A percentile compares a stretch with the other conserved stretches of the same genome.
These are phyloP conservation scores for Alloascoidea africana DNA, from an alignment of 805 yeast genomes.

Conservation along the genomic window DNA sequence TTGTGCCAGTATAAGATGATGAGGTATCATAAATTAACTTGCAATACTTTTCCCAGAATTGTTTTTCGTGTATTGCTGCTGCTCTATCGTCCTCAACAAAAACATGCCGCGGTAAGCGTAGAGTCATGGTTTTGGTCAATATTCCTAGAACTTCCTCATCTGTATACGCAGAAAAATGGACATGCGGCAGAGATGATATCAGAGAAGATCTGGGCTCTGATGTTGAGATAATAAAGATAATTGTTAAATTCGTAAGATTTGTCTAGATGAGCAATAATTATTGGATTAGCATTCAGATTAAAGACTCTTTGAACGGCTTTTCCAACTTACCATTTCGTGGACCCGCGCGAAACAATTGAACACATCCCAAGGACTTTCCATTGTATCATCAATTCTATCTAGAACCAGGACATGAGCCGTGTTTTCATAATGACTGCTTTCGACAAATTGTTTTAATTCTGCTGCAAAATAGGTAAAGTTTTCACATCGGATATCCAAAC, in stretches of 20 bases:
- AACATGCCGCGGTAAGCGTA: slow-evolving; percentile 13
- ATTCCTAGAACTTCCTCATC: slow-evolving; percentile 22
- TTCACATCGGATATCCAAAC: slow-evolving; percentile 21
- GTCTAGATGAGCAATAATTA: slow-evolving; percentile 9
- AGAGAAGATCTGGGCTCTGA: slow-evolving; percentile 27
- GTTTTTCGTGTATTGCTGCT: slow-evolving; percentile 8
- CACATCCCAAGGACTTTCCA: slow-evolving; percentile 24
- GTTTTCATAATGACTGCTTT: slow-evolving; percentile 16
- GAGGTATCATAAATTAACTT: slow-evolving; percentile 27
- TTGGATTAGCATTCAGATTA: slow-evolving; percentile 2
- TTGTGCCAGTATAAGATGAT: slow-evolving; percentile 30
- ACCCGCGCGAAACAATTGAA: slow-evolving; percentile 25
- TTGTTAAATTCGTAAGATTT: slow-evolving; percentile 20
- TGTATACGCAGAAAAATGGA: slow-evolving; percentile 27
- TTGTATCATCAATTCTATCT: slow-evolving; percentile 33
- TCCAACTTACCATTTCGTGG: slow-evolving; percentile 20
- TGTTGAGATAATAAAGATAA: slow-evolving; percentile 26
- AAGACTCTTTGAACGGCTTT: neutral
- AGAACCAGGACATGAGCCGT: slow-evolving; percentile 32
- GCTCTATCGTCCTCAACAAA: slow-evolving; percentile 3
- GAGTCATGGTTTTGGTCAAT: slow-evolving; percentile 15
- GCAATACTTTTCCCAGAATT: slow-evolving; percentile 27
- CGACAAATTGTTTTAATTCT: slow-evolving; percentile 20
- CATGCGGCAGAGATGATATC: slow-evolving; percentile 26
- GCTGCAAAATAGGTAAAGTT: slow-evolving; percentile 26